Evolutionary conservation across 2,329 filamentous ascomycete species (phyloP), one percentile per base, ranked within the genome.

Genomic region (Lecanicillium sp.): DNA sequence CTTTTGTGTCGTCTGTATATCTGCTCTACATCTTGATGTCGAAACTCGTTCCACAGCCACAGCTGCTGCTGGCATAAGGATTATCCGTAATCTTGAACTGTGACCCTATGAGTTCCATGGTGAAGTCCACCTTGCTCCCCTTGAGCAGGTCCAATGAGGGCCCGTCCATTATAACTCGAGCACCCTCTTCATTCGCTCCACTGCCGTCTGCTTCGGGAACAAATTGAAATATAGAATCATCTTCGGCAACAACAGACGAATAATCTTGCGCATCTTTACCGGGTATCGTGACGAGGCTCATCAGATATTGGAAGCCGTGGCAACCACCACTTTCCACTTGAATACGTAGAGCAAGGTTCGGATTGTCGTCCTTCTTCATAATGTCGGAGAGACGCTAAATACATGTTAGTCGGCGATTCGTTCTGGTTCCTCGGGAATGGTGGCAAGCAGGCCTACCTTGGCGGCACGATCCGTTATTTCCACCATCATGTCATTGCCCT

Each of bases 31-130:
- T 63, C 57, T 89, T 87, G 48, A 96, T 87, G 64, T 96, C 92
- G 62, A 98, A 98, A 58, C 90, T 96, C 13, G 90, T 95, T 7
- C 92, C 92, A 62, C 92, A 98, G 1, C 92, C 92, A 66, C 92
- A 98, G 59, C 85, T 95, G 62, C 89, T 96, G 42, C 84, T 87
- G 4, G 92, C 92, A 29, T 79, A 70, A 0, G 92, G 92, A 55
- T 96, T 98, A 51, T 94, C 89, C 44, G 87, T 81, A 54, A 98
- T 88, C 70, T 94, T 95, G 63, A 98, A 98, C 64, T 96, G 89
- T 2, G 70, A 74, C 9, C 71, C 71, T 55, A 95, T 95, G 63
- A 98, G 68, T 67, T 96, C 92, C 75, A 85, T 92, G 0, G 89
- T 95, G 55, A 89, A 98, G 57, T 98, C 92, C 28, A 98, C 81